These are phyloP conservation scores for Davidsoniella neocaledoniae DNA, from an alignment of 2,329 filamentous ascomycete genomes.

Conservation along the genomic window DNA sequence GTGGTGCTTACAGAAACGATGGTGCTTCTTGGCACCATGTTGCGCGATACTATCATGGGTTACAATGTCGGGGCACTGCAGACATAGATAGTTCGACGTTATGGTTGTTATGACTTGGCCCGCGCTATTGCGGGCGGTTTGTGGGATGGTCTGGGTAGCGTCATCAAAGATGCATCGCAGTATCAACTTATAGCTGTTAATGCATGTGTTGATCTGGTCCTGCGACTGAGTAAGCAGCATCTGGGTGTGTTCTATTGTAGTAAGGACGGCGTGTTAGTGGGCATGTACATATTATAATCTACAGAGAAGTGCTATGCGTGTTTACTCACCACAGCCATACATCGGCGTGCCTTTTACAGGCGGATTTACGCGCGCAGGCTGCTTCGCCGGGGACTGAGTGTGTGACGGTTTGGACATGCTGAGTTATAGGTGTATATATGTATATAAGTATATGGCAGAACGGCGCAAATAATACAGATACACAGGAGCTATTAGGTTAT, in stretches of 20 bases:
- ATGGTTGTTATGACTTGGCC: conserved; percentile 41
- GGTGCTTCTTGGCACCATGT: conserved; percentile 52
- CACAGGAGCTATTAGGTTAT: no score
- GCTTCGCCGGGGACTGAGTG: not conserved
- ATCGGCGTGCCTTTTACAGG: conserved; percentile 41
- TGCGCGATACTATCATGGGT: conserved; percentile 46
- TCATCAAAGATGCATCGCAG: conserved; percentile 54
- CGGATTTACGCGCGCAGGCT: conserved; percentile 29
- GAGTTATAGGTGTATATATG: not conserved
- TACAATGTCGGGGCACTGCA: conserved; percentile 56
- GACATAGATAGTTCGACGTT: conserved; percentile 53
- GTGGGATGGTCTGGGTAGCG: conserved; percentile 40
- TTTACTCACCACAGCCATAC: conserved; percentile 44
- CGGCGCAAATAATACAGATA: no score
- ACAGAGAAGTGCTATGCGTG: not conserved
- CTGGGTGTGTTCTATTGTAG: conserved; percentile 49
- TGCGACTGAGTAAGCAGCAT: conserved; percentile 44
- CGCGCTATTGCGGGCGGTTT: conserved; percentile 44
- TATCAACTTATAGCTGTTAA: conserved; percentile 55
- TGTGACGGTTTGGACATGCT: not conserved
- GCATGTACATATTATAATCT: not conserved
- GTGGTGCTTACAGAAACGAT: conserved; percentile 49
- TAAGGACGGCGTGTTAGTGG: conserved; percentile 17
- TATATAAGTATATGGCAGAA: not conserved
- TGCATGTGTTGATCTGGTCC: conserved; percentile 49